Percentiles rank a stretch among this genome's conserved stretches.
Evolutionary conservation across 2,329 filamentous ascomycete species (phyloP).

Genomic region (Ophidiomyces ophidiicola): DNA sequence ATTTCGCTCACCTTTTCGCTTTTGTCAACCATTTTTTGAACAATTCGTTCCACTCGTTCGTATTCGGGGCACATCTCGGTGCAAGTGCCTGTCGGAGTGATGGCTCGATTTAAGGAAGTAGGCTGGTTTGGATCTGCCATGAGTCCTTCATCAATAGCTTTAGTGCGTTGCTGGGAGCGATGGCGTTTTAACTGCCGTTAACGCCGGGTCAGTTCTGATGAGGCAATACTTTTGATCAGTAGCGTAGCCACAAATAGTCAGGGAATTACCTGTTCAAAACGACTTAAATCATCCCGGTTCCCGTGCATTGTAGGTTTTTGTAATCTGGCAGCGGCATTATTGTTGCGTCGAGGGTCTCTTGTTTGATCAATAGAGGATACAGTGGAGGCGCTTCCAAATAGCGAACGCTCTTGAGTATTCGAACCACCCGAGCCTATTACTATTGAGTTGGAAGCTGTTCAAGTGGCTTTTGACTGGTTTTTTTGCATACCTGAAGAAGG

Average conservation of each 20-base stretch:
- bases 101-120: slow-evolving; percentile 47
- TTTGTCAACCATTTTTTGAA: slow-evolving; percentile 49
- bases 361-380: slow-evolving; percentile 11
- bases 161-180: slow-evolving; percentile 39
- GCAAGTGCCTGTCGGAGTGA: slow-evolving; percentile 50
- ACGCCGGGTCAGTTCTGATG: slow-evolving; percentile 9
- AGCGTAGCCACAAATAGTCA: background rate
- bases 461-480: background rate
- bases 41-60: slow-evolving; percentile 49
- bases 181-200: slow-evolving; percentile 36
- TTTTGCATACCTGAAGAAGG: slow-evolving; percentile 3
- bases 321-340: background rate
- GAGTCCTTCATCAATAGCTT: slow-evolving; percentile 42
- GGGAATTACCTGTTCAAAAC: slow-evolving; percentile 17
- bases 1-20: slow-evolving; percentile 43
- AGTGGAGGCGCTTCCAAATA: slow-evolving; percentile 1
- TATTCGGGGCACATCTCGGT: slow-evolving; percentile 53
- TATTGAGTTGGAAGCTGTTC: background rate
- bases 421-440: background rate
- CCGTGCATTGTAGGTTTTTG: background rate
- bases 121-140: slow-evolving; percentile 50
- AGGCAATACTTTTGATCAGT: slow-evolving; percentile 2
- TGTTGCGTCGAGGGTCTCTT: slow-evolving; percentile 15
- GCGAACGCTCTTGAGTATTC: background rate
- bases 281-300: slow-evolving; percentile 13